These are phyloP conservation scores for Chrysoporthe deuterocubensis DNA, from an alignment of 2,329 filamentous ascomycete genomes.

Conservation along the genomic window DNA sequence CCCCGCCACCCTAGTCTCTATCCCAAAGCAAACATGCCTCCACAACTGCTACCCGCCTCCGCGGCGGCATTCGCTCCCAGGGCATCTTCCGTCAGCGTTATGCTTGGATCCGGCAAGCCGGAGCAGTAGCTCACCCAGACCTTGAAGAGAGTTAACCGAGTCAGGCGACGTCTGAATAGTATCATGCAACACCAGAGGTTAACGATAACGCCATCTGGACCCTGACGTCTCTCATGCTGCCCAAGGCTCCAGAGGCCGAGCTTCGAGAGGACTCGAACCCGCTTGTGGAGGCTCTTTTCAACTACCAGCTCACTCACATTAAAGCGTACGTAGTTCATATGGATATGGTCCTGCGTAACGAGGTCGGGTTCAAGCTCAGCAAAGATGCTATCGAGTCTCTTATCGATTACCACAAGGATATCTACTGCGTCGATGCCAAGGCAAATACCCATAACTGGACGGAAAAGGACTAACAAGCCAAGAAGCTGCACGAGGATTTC, in stretches of 20 bases:
- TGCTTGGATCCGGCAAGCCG: conserved; percentile 80
- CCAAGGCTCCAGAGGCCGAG: too few species aligned
- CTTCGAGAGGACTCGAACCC: conserved; percentile 85
- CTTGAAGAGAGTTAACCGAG: conserved; percentile 92
- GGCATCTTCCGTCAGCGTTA: conserved; percentile 88
- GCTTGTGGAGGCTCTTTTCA: conserved; percentile 84
- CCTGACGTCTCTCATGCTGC: too few species aligned
- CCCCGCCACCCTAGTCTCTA: conserved; percentile 23
- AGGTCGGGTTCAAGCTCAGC: conserved; percentile 97
- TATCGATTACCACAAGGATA: conserved; percentile 93
- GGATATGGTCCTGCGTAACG: conserved; percentile 97
- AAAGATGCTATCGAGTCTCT: conserved; percentile 91
- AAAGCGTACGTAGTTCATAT: conserved; percentile 99
- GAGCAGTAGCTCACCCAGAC: conserved; percentile 97
- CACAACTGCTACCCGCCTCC: conserved; percentile 90
- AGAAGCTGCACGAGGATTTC: conserved; percentile 97
- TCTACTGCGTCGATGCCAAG: conserved; percentile 88
- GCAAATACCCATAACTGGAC: conserved; percentile 93
- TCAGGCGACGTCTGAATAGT: conserved; percentile 97
- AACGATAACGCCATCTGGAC: conserved; percentile 93
- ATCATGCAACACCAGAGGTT: conserved; percentile 91
- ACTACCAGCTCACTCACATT: conserved; percentile 90
- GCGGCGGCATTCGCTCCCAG: conserved; percentile 95
- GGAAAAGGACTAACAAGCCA: conserved; percentile 93
- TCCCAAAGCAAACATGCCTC: conserved; percentile 68